A percentile compares a stretch with the other conserved stretches of the same genome.
phyloP scores from a whole-genome alignment of 2,329 filamentous ascomycete species.

The Reticulascus tulasneorum region DNA sequence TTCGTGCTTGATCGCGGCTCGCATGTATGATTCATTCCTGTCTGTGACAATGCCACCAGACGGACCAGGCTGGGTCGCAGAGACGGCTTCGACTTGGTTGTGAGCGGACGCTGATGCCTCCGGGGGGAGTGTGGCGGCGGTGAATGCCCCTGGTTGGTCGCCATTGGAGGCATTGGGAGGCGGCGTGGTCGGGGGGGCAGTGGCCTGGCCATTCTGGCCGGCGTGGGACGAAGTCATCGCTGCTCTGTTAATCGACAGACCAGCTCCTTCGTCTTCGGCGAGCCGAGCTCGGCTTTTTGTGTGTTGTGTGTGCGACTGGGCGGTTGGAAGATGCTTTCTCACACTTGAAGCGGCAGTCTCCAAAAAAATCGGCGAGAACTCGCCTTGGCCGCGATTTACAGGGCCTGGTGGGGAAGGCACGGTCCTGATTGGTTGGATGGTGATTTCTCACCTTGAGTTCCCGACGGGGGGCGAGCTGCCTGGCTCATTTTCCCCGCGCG shows the following conservation, averaged over 20 bases:
- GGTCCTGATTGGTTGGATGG: constrained; percentile 11
- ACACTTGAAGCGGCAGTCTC: constrained; percentile 11
- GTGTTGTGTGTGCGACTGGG: constrained; percentile 14
- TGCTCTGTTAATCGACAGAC: constrained; percentile 40
- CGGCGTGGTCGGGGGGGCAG: constrained; percentile 17
- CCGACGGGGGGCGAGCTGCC: too few relatives aligned
- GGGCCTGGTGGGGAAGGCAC: constrained; percentile 8
- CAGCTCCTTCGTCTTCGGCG: constrained; percentile 48
- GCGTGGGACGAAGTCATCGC: constrained; percentile 59
- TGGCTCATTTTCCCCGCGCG: constrained; percentile 14
- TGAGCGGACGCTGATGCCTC: constrained; percentile 7
- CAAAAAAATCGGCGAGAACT: constrained; percentile 15
- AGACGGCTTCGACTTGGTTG: constrained; percentile 3
- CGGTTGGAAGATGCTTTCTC: too few relatives aligned
- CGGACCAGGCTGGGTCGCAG: constrained; percentile 1
- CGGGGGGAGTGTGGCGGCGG: constrained; percentile 14
- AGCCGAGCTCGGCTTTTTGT: constrained; percentile 13
- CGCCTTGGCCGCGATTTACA: constrained; percentile 11
- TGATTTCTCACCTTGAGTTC: constrained; percentile 7
- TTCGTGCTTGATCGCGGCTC: constrained; percentile 14
- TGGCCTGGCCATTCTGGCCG: constrained; percentile 28
- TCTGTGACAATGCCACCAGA: constrained; percentile 10
- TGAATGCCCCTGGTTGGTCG: constrained; percentile 3
- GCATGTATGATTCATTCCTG: constrained; percentile 16
- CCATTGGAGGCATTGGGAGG: constrained; percentile 12